Evolutionary conservation across 768 basidiomycete species (phyloP).

Genomic region (Podaxis sp.): DNA sequence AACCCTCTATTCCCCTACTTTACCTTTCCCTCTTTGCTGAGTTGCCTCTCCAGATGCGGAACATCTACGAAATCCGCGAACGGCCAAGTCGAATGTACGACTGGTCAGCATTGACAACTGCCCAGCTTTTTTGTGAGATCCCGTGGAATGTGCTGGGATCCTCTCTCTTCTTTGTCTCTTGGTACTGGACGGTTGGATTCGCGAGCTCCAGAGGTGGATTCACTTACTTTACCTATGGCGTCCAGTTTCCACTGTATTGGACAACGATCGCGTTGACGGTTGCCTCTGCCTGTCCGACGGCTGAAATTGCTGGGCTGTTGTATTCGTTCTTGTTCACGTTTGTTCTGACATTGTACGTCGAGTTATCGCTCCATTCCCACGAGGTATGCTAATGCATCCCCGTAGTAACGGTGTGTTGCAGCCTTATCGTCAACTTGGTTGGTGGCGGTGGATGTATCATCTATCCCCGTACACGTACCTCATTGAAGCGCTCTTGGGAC

Average conservation of each 20-base stretch:
- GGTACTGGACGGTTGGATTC: constrained; percentile 73
- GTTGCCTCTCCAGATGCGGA: constrained; percentile 34
- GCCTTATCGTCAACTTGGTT: constrained; percentile 54
- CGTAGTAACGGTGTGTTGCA: constrained; percentile 62
- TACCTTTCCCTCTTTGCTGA: not conserved
- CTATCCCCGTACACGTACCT: constrained; percentile 50
- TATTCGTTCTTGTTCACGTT: constrained; percentile 60
- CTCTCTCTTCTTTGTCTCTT: constrained; percentile 60
- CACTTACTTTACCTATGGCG: constrained; percentile 50
- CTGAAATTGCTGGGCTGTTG: constrained; percentile 55
- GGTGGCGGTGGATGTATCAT: constrained; percentile 73
- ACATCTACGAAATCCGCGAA: constrained; percentile 65
- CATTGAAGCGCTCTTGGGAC: constrained; percentile 43
- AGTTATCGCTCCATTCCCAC: constrained; percentile 7
- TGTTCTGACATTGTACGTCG: constrained; percentile 55
- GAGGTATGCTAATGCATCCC: not conserved
- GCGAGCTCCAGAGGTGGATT: constrained; percentile 48
- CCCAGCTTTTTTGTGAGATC: constrained; percentile 53
- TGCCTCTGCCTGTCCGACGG: constrained; percentile 55
- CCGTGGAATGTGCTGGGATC: constrained; percentile 66
- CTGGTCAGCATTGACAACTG: constrained; percentile 56
- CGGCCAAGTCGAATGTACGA: constrained; percentile 60
- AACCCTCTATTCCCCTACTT: not conserved
- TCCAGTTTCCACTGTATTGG: constrained; percentile 62
- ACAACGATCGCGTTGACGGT: constrained; percentile 59